Base-by-base conservation (phyloP, 176 grass and related monocot genomes). In the Chloris gayana region DNA sequence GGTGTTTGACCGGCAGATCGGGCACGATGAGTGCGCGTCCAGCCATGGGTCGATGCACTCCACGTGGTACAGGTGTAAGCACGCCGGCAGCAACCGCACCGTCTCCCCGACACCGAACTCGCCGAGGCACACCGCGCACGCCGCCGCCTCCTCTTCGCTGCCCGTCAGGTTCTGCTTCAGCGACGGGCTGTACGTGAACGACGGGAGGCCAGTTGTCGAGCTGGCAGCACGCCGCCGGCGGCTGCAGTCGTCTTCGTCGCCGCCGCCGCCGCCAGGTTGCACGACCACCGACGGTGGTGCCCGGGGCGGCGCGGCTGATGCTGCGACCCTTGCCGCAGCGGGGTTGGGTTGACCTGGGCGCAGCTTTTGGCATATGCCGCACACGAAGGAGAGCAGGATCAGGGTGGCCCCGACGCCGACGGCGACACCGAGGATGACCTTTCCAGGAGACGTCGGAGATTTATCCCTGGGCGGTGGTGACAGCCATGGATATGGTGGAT, bases 11-110 rank as follows among this genome's bases (percentile, higher is more conserved):
- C 64, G 60, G 83, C 88, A 89, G 41, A 89, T n/a, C 9, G 88
- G 88, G 73, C 88, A 89, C 29, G 88, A 85, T 3, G 88, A 67
- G 73, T 86, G 78, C 66, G 73, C 67, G 34, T 72, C 67, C n/a
- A 89, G 78, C 88, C 88, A 85, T 1, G 66, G 68, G 10, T 89
- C 83, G 83, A 86, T 82, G 88, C 88, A 89, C 59, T 82, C 83
- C 7, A 49, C 78, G 39, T 89, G 87, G 67, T 85, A 89, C 2
- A 84, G 76, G 67, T 89, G 87, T 41, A 74, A 29, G 67, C 83
- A 89, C 77, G 14, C 65, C 27, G 87, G 87, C 42, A 89, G 47
- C 35, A 61, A 58, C 7, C 87, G 66, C 11, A 85, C 78, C 59
- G 31, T 56, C 78, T 89, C 88, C 5, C 78, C 88, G 46, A 19